Evolutionary conservation across 1,139 yeast species (phyloP).

Genomic region (Candida mesenterica): DNA sequence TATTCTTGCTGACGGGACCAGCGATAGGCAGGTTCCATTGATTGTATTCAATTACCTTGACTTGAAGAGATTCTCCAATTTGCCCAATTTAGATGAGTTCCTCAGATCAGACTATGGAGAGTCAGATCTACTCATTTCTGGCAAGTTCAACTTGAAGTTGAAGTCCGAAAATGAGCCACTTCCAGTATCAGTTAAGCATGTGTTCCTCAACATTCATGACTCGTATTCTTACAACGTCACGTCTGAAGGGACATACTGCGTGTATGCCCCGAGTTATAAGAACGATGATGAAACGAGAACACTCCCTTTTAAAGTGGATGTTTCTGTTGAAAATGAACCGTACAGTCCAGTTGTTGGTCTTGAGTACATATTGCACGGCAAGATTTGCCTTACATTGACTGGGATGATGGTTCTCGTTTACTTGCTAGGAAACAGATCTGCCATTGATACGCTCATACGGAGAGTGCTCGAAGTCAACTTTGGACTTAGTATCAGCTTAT

Average conservation of each 20-base stretch:
- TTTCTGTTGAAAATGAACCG: neutral
- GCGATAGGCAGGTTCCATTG: conserved; percentile 10
- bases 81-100: conserved; percentile 14
- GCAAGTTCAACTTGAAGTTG: neutral
- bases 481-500: no score
- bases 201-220: no score
- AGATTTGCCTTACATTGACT: neutral
- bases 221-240: no score
- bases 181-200: no score
- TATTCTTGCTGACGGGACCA: conserved; percentile 6
- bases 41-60: conserved; percentile 16
- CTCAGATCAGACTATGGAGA: conserved; percentile 2
- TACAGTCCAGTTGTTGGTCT: neutral
- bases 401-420: neutral
- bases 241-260: conserved; percentile 16
- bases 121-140: neutral
- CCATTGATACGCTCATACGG: neutral
- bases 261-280: conserved; percentile 14
- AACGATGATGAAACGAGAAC: neutral
- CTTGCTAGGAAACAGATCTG: neutral
- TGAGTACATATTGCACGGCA: neutral
- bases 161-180: no score
- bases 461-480: neutral
- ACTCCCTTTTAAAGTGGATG: neutral
- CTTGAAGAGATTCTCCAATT: conserved; percentile 10